These are phyloP conservation scores for Kalmanozyma brasiliensis DNA, from an alignment of 1,284 basidiomycete genomes.

Conservation along the genomic window DNA sequence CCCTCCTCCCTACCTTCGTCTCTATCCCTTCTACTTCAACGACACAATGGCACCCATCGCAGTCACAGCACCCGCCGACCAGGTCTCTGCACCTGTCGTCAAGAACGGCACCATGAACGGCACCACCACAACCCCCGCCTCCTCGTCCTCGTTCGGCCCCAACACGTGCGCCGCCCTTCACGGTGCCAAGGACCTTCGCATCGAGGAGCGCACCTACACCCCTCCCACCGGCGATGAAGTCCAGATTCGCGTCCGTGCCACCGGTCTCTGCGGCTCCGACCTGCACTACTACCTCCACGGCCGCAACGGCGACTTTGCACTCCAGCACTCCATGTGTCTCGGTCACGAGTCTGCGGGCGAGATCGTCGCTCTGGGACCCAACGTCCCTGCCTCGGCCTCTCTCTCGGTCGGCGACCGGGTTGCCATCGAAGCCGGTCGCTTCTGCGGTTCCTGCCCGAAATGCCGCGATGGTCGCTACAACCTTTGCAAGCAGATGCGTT, in stretches of 20 bases:
- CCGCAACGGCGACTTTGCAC: slow-evolving; percentile 89
- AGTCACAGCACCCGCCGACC: slow-evolving; percentile 15
- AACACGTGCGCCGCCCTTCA: slow-evolving; percentile 68
- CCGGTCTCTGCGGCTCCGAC: slow-evolving; percentile 81
- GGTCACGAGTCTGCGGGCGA: slow-evolving; percentile 91
- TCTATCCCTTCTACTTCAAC: background rate
- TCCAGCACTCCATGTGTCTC: slow-evolving; percentile 80
- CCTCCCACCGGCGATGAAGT: slow-evolving; percentile 75
- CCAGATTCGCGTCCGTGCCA: slow-evolving; percentile 80
- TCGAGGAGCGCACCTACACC: slow-evolving; percentile 76
- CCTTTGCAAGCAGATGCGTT: slow-evolving; percentile 85
- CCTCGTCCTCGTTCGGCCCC: slow-evolving; percentile 18
- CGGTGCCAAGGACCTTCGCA: slow-evolving; percentile 70
- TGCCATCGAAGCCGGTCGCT: slow-evolving; percentile 91
- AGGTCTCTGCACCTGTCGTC: slow-evolving; percentile 12
- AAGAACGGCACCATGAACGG: slow-evolving; percentile 36
- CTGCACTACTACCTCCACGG: slow-evolving; percentile 63
- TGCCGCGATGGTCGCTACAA: slow-evolving; percentile 84
- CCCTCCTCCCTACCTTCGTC: background rate
- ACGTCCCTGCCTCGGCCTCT: slow-evolving; percentile 69
- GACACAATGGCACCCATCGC: slow-evolving; percentile 39
- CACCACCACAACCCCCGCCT: slow-evolving; percentile 4
- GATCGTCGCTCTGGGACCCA: slow-evolving; percentile 75
- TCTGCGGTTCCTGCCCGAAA: slow-evolving; percentile 75
- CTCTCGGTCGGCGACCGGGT: slow-evolving; percentile 85